Evolutionary conservation across 441 rosid species (phyloP), one percentile per base, ranked within the genome.

Genomic region (Manihot esculenta): DNA sequence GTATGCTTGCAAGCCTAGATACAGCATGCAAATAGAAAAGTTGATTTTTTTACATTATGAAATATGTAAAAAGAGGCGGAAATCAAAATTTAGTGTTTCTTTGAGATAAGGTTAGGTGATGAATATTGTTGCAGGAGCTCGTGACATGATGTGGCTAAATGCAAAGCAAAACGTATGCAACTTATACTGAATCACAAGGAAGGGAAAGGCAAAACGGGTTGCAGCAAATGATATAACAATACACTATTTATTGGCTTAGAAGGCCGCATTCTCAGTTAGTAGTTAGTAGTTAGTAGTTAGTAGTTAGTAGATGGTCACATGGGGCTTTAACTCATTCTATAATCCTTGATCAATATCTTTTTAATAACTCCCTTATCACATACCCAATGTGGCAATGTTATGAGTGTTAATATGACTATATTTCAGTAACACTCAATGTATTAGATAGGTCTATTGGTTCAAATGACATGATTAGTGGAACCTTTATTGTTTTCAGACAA

Each of bases 181-280:
- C 56, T 48, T 70, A 33, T 48, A 41, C 47, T 48, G 42, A 60
- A 70, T 56, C 35, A 21, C 41, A 24, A 5, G 41, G 51, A 33
- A 49, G 24, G 35, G 60, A 41, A 33, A 61, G 1, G 30, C 21
- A 35, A 26, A 50, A 33, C 35, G 66, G 49, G 33, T 50, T 49
- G 66, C 10, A 3, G 5, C 7, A 70, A 20, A 38, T 14, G 14
- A 20, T 33, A 48, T 60, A 5, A 23, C 17, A 23, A 14, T 26
- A 24, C 71, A 55, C 15, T 53, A 62, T 54, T 26, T 18, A 41
- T 33, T 57, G 10, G 18, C 56, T 27, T 58, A 3, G n/a, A 27
- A 5, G 44, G 42, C 12, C 1, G 3, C 10, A 26, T 44, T 26
- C 57, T 58, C 18, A 60, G 60, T 55, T 26, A 55, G 45, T 68